Evolutionary conservation across 768 basidiomycete species (phyloP), one percentile per base, ranked within the genome.

Genomic region (Mycena leptocephala): DNA sequence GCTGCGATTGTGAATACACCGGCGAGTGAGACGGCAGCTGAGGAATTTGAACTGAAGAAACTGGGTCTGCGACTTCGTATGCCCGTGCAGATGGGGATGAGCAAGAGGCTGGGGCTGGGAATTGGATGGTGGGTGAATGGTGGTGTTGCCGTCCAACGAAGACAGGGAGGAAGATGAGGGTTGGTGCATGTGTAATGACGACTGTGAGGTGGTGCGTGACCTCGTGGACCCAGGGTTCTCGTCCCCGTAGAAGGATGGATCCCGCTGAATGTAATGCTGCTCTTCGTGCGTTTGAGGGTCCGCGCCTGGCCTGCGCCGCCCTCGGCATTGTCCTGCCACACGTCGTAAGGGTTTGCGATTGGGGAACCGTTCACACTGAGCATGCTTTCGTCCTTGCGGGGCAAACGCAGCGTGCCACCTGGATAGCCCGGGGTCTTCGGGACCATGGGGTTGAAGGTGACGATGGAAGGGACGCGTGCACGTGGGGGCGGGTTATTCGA

Each of bases 301-400:
- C 80, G 85, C 18, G 80, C 78, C 33, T 80, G 82, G 22, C 74
- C 78, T 30, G 71, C 55, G 55, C 77, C 76, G 32, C 75, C 80
- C 55, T 83, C 84, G 51, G 76, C 78, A 11, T 81, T 79, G 46
- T 86, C 56, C 92, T 81, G 24, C 92, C 93, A 78, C 93, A 91
- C 74, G 6, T 92, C 88, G 80, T 93, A 94, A 1, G 95, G 95
- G 81, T 96, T 96, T 22, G 93, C 91, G 22, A 96, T 88, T 0
- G 96, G 96, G 0, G 95, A 95, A 5, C 96, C 96, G 75, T 97
- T 96, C 24, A 94, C 84, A 79, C 95, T 95, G 63, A 96, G 88
- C 91, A 96, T 91, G 80, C 88, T 92, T 83, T 97, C 96, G 80
- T 95, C 92, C 77, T 88, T 91, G 51, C 94, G 90, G 14, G 95